Base-by-base conservation (phyloP, 805 yeast genomes). In the Lachancea dasiensis region DNA sequence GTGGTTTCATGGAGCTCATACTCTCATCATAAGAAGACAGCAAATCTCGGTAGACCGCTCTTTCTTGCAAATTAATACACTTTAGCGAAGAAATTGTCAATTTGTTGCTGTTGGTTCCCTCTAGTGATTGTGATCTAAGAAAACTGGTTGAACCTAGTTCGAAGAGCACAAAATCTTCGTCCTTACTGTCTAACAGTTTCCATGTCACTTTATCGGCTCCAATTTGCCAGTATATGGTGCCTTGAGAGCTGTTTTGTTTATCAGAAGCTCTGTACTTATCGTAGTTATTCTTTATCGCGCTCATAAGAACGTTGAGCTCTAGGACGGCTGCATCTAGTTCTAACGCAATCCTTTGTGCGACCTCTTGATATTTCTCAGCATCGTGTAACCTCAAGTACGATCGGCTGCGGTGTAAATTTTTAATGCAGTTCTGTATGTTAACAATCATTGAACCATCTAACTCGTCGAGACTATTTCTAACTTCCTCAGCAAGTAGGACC, bases 171-270 rank as follows among this genome's bases (percentile, higher is more conserved):
- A 79, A 69, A 1, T 78, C 75, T 5, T 60, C 54, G 17, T 72
- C 52, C 1, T 64, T 48, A 3, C 65, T 67, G 44, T 75, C 79
- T 41, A 71, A 61, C 35, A 80, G 54, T 42, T 77, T 80, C 70
- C 81, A 68, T n/a, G 73, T 69, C 6, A 79, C 58, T 43, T 75
- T 74, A 45, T 74, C 80, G 0, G 81, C 71, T 8, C 64, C 58
- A 4, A 70, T 55, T n/a, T 57, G 52, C 74, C 73, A 69, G 45
- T 73, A 78, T 13, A 76, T 32, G 21, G 45, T 48, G 26, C 46
- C 47, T 54, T 37, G 46, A 3, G 38, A 31, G 8, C 44, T 45
- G 11, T 41, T 46, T n/a, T 43, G 41, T 4, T 44, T 45, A 16
- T 44, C 51, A 8, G 56, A 55, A 18, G 54, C 35, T 51, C 58